Conservation (phyloP, 371 early-diverging fungal genomes). For the Mucor sp. region DNA sequence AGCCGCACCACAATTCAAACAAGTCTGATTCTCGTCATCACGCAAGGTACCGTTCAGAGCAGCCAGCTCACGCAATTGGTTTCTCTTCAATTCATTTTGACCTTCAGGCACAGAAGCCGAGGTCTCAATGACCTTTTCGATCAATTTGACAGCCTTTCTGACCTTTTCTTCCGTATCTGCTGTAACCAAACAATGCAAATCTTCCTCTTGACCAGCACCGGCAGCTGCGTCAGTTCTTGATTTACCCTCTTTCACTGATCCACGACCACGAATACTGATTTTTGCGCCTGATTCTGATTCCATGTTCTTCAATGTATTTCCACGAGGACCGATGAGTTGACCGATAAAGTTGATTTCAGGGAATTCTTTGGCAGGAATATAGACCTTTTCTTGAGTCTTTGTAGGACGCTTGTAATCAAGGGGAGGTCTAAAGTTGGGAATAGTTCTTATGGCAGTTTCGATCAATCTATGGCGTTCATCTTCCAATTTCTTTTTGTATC, state of each 20-base stretch:
- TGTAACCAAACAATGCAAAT: slow-evolving; percentile 90
- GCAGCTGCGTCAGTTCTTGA: slow-evolving; percentile 65
- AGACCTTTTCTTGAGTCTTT: slow-evolving; percentile 89
- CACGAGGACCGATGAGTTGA: slow-evolving; percentile 95
- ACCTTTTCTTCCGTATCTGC: slow-evolving; percentile 92
- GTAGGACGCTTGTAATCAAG: slow-evolving; percentile 87
- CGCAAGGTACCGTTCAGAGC: slow-evolving; percentile 94
- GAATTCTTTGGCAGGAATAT: slow-evolving; percentile 92
- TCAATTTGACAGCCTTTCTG: slow-evolving; percentile 79
- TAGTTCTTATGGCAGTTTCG: slow-evolving; percentile 73
- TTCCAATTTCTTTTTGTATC: slow-evolving; percentile 90
- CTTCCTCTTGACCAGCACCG: slow-evolving; percentile 88
- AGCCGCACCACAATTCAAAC: slow-evolving; percentile 89
- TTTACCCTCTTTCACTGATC: slow-evolving; percentile 97
- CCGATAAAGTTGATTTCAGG: slow-evolving; percentile 98
- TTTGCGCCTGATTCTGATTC: slow-evolving; percentile 93
- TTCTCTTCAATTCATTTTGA: slow-evolving; percentile 92
- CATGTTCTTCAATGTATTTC: slow-evolving; percentile 94
- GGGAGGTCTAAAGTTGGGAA: slow-evolving; percentile 88
- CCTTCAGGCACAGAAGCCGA: slow-evolving; percentile 93
- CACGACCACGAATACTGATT: slow-evolving; percentile 95
- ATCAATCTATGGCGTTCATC: slow-evolving; percentile 92
- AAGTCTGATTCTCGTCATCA: slow-evolving; percentile 94
- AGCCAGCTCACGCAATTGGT: slow-evolving; percentile 93
- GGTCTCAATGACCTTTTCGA: slow-evolving; percentile 94